phyloP scores from a whole-genome alignment of 352 stramenopile species.

The Globisporangium barbulae region DNA sequence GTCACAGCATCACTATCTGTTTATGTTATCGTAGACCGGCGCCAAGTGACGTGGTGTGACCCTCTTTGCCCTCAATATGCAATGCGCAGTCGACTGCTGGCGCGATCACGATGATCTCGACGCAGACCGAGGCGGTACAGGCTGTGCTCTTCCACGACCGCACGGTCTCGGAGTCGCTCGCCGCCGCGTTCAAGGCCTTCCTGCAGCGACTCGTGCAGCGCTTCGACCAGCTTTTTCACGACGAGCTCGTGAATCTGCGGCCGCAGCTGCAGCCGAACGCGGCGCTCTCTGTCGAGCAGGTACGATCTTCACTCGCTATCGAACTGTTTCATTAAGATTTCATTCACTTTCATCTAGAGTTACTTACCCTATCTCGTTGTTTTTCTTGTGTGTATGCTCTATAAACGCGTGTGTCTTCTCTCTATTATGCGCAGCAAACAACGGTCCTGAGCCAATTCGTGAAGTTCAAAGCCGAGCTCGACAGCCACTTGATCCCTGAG shows the following conservation, averaged over 20 bases:
- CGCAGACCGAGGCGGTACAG: conserved; percentile 55
- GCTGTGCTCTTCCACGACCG: conserved; percentile 79
- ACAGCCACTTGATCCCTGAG: conserved; percentile 28
- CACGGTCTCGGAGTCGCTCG: conserved; percentile 42
- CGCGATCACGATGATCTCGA: conserved; percentile 72
- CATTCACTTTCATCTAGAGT: background rate
- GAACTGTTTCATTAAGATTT: background rate
- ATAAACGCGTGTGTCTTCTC: background rate
- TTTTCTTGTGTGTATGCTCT: background rate
- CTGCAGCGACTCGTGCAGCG: conserved; percentile 47
- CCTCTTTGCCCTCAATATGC: background rate
- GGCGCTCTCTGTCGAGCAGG: conserved; percentile 25
- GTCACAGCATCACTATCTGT: background rate
- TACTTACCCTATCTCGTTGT: background rate
- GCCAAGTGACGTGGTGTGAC: too few species aligned
- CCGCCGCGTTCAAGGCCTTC: conserved; percentile 47
- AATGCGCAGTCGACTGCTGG: conserved; percentile 27
- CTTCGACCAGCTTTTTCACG: conserved; percentile 42
- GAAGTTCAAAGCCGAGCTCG: conserved; percentile 27
- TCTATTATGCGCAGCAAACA: conserved; percentile 1
- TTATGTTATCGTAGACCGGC: background rate
- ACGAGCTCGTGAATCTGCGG: conserved; percentile 44
- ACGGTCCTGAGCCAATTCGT: conserved; percentile 20
- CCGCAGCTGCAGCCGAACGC: conserved; percentile 41
- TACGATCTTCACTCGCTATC: conserved; percentile 2